These are phyloP conservation scores for Phyllostachys edulis DNA, from an alignment of 176 grass and related monocot genomes.

Conservation along the genomic window DNA sequence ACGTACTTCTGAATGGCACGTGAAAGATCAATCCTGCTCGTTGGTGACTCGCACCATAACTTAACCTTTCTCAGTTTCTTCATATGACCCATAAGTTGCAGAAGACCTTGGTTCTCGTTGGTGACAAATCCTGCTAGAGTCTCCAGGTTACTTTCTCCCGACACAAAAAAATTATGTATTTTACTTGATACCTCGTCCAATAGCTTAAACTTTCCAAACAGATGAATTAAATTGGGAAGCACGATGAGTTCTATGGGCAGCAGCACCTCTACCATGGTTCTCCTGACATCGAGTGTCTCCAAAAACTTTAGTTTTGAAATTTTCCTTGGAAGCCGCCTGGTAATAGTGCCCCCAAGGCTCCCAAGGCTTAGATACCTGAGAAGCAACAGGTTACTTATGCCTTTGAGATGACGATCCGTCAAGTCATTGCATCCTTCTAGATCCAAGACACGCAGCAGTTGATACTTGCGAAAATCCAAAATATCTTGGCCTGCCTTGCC, in stretches of 20 bases:
- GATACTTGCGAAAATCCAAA: slow-evolving; percentile 17
- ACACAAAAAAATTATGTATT: neutral
- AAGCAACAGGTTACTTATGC: slow-evolving; percentile 32
- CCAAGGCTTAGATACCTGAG: slow-evolving; percentile 37
- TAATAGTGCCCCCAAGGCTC: neutral
- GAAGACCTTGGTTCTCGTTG: neutral
- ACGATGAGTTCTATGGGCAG: neutral
- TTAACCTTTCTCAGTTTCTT: slow-evolving; percentile 14
- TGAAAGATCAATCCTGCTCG: too few relatives aligned
- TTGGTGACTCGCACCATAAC: slow-evolving; percentile 31
- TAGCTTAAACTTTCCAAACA: too few relatives aligned
- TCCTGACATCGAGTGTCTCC: slow-evolving; percentile 27
- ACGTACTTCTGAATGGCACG: too few relatives aligned
- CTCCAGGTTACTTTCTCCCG: slow-evolving; percentile 20
- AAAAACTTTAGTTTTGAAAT: slow-evolving; percentile 19
- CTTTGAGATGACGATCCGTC: neutral
- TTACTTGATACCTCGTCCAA: neutral
- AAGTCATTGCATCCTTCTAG: slow-evolving; percentile 22
- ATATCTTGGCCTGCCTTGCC: slow-evolving; percentile 3
- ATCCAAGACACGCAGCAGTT: slow-evolving; percentile 29
- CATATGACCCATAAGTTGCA: neutral
- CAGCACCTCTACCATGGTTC: neutral
- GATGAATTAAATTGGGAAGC: too few relatives aligned
- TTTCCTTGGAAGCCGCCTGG: neutral
- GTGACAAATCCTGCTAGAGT: slow-evolving; percentile 16